Evolutionary conservation across 2,329 filamentous ascomycete species (phyloP).

Genomic region (Fusarium sulawesiense): DNA sequence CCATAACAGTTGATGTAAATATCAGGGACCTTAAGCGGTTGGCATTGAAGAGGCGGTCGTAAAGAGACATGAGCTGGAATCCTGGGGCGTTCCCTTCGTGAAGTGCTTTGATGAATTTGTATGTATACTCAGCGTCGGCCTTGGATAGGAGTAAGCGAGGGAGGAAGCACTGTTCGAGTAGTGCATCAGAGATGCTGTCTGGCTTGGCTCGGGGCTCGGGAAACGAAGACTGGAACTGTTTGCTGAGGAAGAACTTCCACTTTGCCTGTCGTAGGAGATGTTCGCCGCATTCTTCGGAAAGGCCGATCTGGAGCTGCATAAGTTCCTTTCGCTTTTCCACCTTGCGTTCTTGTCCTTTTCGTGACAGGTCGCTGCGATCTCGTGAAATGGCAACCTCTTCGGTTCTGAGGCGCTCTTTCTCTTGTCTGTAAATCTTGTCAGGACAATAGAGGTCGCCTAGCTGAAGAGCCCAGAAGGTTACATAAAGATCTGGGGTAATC

Average conservation of each 20-base stretch:
- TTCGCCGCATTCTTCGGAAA: constrained; percentile 78
- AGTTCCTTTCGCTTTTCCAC: constrained; percentile 74
- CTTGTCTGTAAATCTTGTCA: constrained; percentile 79
- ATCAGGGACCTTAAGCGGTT: constrained; percentile 85
- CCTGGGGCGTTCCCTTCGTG: constrained; percentile 86
- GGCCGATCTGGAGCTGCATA: constrained; percentile 73
- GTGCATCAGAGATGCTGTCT: constrained; percentile 75
- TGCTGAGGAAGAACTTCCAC: constrained; percentile 75
- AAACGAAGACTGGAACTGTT: constrained; percentile 85
- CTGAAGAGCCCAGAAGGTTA: constrained; percentile 91
- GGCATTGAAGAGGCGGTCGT: constrained; percentile 85
- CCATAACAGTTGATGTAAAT: constrained; percentile 88
- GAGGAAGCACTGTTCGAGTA: constrained; percentile 93
- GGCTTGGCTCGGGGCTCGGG: constrained; percentile 70
- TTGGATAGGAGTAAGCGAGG: constrained; percentile 87
- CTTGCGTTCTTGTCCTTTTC: constrained; percentile 73
- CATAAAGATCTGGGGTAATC: constrained; percentile 84
- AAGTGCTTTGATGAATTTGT: constrained; percentile 86
- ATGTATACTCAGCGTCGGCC: constrained; percentile 88
- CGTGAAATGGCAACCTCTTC: constrained; percentile 74
- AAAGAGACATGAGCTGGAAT: constrained; percentile 86
- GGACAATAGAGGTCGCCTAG: constrained; percentile 84
- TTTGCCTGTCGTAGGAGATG: constrained; percentile 75
- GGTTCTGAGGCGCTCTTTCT: constrained; percentile 75
- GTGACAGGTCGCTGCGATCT: constrained; percentile 78